Base-by-base conservation (phyloP, 345 rosid species). In the Eucalyptus fibrosa region DNA sequence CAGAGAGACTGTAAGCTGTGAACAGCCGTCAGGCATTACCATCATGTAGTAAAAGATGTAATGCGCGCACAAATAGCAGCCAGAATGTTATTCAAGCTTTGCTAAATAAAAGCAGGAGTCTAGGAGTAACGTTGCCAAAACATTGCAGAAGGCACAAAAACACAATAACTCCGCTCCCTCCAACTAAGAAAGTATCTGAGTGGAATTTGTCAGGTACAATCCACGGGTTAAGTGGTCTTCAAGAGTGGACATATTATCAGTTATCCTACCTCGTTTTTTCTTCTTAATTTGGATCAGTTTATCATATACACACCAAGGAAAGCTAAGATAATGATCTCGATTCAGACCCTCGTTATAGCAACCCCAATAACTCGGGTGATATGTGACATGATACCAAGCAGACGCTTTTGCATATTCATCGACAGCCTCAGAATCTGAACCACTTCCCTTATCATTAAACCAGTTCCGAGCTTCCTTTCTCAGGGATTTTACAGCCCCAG, bases 371-470 rank as follows among this genome's bases (percentile, higher is more conserved):
- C 32, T 87, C 19, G 91, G 92, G 87, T 96, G 99, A 90, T 96
- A 96, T 2, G 98, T 96, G 44, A 96, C 99, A 89, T 95, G 65
- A 91, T 96, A 96, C 98, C 98, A 96, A 37, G 99, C 98, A 2
- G 99, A 96, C 7, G 99, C 96, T 90, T 94, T 95, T 32, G 96
- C 95, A n/a, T 91, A 88, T 32, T 53, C 89, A 69, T 93, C 92
- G 26, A 86, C 91, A 23, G 50, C 88, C n/a, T 82, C 90, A 34
- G 86, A 86, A 88, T 91, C 44, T 34, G 81, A 69, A 69, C 44
- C 81, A 34, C 81, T 69, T 69, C 81, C 81, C 92, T 93, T 88
- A 69, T 92, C 92, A 37, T 92, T 89, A 90, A 95, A 94, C 95
- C 95, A 94, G 15, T 86, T 55, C 91, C 93, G 89, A 11, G 94